Evolutionary conservation across 2,329 filamentous ascomycete genomes (phyloP), one percentile per base, ranked within the genome.

Genomic region (Trichophyton schoenleinii): DNA sequence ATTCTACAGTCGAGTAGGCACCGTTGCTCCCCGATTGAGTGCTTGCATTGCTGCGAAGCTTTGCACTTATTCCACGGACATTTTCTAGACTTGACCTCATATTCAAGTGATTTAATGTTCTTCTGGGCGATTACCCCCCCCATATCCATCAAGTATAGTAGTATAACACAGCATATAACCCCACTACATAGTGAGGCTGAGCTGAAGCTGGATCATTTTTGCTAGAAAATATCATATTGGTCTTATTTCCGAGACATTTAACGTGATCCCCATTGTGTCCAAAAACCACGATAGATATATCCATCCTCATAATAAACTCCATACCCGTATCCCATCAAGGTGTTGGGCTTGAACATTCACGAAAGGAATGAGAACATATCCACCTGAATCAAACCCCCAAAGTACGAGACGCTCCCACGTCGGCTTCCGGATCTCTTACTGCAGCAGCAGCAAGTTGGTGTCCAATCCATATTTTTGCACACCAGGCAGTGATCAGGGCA

Each of bases 401-500:
- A 49, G 6, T 11, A 22, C 18, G 18, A 49, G 8, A 28, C 46
- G 22, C 25, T 31, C 46, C 46, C 20, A 28, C 6, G 7, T 28
- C 20, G 11, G 5, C 22, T 15, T 28, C 22, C 5, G 25, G 22
- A 2, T 15, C 8, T 52, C 13, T 25, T 22, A 9, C 7, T 15
- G 25, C 9, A 31, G 9, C 46, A 36, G 57, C 49, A n/a, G 15
- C 31, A 28, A 59, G 28, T 41, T 66, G 64, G 4, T 52, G 48
- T 18, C 42, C 49, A 38, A 60, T 52, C 65, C 65, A 66, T 31
- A 65, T 62, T 57, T 60, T 62, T 34, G 65, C 64, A 60, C 65
- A 66, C 64, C 63, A 65, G 22, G 62, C 63, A 36, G 63, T 63
- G 6, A 66, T 61, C 34, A 66, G 31, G 9, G 60, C 57, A 60